Conservation (phyloP, 352 stramenopile species). For the Elongisporangium anandrum region DNA sequence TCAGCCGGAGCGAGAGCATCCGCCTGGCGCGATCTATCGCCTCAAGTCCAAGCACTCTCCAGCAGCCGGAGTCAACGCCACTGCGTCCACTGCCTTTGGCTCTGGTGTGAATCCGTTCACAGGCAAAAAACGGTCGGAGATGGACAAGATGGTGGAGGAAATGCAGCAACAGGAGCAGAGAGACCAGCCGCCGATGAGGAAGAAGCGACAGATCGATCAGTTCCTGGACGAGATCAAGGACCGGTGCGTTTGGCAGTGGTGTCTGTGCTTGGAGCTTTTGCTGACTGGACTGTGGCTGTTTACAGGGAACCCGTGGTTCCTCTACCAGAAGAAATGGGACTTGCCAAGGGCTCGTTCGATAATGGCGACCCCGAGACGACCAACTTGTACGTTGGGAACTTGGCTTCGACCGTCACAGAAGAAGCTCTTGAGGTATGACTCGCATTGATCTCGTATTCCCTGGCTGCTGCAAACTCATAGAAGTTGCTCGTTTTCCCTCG, state of each 20-base stretch:
- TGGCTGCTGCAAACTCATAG: background rate
- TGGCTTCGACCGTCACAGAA: conserved; percentile 91
- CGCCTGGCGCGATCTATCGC: conserved; percentile 18
- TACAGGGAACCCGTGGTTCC: conserved; percentile 11
- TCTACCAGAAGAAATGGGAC: conserved; percentile 7
- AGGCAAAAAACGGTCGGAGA: conserved; percentile 46
- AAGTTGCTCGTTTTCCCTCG: background rate
- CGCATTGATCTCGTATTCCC: background rate
- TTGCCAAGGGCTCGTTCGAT: conserved; percentile 75
- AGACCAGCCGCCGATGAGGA: conserved; percentile 25
- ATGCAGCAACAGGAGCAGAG: conserved; percentile 50
- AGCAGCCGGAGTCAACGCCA: conserved; percentile 1
- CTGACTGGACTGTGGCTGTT: background rate
- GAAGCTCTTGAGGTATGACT: conserved; percentile 71
- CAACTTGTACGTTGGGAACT: conserved; percentile 94
- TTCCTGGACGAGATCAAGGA: conserved; percentile 90
- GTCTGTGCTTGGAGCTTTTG: background rate
- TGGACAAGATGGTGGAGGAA: conserved; percentile 68
- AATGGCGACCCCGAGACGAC: conserved; percentile 84
- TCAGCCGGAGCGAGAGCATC: conserved; percentile 5
- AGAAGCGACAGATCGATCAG: conserved; percentile 79
- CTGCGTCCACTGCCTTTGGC: background rate
- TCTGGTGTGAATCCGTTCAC: background rate
- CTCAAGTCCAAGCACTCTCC: conserved; percentile 17
- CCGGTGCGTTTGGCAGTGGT: conserved; percentile 11